A percentile compares a stretch with the other conserved stretches of the same genome.
These are phyloP conservation scores for Mastigamoeba balamuthi DNA, from an alignment of 78 protist genomes.

Conservation along the genomic window DNA sequence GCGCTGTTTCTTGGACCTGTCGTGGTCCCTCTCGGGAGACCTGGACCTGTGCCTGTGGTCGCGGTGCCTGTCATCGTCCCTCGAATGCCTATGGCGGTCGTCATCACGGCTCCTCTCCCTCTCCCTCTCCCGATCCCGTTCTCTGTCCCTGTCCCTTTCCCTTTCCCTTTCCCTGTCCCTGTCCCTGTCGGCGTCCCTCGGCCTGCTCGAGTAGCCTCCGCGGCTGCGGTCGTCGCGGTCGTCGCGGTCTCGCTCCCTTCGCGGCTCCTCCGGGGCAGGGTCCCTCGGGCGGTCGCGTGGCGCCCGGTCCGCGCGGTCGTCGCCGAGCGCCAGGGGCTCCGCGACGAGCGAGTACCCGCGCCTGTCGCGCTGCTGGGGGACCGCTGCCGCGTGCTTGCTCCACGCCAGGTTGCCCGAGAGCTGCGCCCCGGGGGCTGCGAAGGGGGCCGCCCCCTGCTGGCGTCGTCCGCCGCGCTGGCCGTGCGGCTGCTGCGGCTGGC, in stretches of 20 bases:
- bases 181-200: not conserved
- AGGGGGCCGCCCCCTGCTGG: not conserved
- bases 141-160: slow-evolving; percentile 11
- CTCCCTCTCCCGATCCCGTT: not conserved
- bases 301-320: not conserved
- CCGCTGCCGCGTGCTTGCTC: not conserved
- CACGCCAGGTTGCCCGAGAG: not conserved
- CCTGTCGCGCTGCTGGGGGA: not conserved
- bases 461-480: not conserved
- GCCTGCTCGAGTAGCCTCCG: slow-evolving; percentile 4
- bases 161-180: slow-evolving; percentile 13
- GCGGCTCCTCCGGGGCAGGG: not conserved
- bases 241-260: slow-evolving; percentile 3
- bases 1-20: too few species aligned
- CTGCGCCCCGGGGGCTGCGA: not conserved
- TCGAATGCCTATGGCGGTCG: not conserved
- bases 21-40: too few species aligned
- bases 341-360: not conserved
- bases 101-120: slow-evolving; percentile 8
- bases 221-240: slow-evolving; percentile 2
- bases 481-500: not conserved
- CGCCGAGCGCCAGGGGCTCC: not conserved
- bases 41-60: too few species aligned
- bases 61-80: too few species aligned
- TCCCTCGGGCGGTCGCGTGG: not conserved